Conservation (phyloP, 208 protist species). For the Acanthamoeba triangularis region DNA sequence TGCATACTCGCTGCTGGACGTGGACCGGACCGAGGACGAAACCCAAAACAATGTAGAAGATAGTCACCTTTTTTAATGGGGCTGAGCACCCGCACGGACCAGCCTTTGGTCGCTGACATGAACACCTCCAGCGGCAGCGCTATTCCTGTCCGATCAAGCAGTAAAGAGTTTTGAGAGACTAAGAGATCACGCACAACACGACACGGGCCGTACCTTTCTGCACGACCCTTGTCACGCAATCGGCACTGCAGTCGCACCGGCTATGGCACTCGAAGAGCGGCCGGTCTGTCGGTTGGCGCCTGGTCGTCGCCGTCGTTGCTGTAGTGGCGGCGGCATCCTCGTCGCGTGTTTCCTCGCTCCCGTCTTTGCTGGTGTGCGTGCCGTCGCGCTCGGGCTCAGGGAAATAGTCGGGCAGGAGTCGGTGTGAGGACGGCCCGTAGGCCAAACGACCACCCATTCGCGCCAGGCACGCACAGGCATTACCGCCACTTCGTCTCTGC, state of each 20-base stretch:
- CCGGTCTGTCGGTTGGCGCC: neutral
- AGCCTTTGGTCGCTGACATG: neutral
- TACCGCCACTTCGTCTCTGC: neutral
- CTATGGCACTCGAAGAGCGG: neutral
- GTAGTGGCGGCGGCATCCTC: neutral
- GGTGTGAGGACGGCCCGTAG: neutral
- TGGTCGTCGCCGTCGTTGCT: neutral
- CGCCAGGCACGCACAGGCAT: neutral
- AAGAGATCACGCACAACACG: neutral
- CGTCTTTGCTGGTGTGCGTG: too few species aligned
- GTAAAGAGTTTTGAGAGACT: neutral
- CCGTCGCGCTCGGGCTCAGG: neutral
- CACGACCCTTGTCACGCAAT: neutral
- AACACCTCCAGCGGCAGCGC: constrained; percentile 43
- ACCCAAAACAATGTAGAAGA: neutral
- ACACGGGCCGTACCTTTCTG: constrained; percentile 3
- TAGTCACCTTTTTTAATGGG: neutral
- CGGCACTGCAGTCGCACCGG: neutral
- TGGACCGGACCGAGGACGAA: neutral
- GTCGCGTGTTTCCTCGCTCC: too few species aligned
- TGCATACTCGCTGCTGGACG: neutral
- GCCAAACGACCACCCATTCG: neutral
- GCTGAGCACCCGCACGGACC: neutral
- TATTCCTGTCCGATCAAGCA: neutral
- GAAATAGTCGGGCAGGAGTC: neutral